Evolutionary conservation across 495 filamentous ascomycete genomes (phyloP).

Genomic region (Penicillium turbatum): DNA sequence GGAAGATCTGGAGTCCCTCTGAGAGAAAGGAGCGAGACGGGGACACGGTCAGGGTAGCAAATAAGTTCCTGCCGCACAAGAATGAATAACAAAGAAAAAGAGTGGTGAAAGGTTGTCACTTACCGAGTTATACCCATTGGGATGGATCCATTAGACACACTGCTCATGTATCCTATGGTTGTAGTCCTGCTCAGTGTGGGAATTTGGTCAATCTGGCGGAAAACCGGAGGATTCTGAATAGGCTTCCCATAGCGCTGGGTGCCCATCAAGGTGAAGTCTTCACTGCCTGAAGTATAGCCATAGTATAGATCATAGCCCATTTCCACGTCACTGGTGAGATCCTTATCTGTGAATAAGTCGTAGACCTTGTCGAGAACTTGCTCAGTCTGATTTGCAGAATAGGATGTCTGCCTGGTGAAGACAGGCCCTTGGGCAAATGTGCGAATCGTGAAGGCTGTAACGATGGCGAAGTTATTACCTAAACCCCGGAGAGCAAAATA

Average conservation of each 20-base stretch:
- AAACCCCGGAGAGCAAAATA: slow-evolving; percentile 46
- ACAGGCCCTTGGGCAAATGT: slow-evolving; percentile 12
- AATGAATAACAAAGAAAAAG: background rate
- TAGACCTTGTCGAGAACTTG: slow-evolving; percentile 16
- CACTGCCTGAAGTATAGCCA: background rate
- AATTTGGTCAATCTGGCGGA: slow-evolving; percentile 8
- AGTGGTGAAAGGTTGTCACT: background rate
- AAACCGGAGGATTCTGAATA: slow-evolving; percentile 7
- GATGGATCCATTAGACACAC: background rate
- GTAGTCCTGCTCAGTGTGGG: slow-evolving; percentile 5
- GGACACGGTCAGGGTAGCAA: slow-evolving; percentile 10
- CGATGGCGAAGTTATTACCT: slow-evolving; percentile 37
- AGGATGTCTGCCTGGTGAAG: slow-evolving; percentile 2
- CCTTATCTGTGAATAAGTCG: slow-evolving; percentile 2
- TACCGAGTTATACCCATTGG: slow-evolving; percentile 12
- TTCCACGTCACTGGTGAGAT: slow-evolving; percentile 9
- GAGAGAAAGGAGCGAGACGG: slow-evolving; percentile 7
- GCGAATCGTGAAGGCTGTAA: slow-evolving; percentile 30
- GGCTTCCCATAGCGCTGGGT: slow-evolving; percentile 15
- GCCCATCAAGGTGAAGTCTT: slow-evolving; percentile 2
- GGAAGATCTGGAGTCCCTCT: slow-evolving; percentile 11
- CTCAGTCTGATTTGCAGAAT: slow-evolving; percentile 4
- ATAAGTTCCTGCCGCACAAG: slow-evolving; percentile 9
- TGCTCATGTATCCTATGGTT: slow-evolving; percentile 2
- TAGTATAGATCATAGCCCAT: slow-evolving; percentile 16